phyloP scores from a whole-genome alignment of 345 rosid genomes.

The Pugionium dolabratum region DNA sequence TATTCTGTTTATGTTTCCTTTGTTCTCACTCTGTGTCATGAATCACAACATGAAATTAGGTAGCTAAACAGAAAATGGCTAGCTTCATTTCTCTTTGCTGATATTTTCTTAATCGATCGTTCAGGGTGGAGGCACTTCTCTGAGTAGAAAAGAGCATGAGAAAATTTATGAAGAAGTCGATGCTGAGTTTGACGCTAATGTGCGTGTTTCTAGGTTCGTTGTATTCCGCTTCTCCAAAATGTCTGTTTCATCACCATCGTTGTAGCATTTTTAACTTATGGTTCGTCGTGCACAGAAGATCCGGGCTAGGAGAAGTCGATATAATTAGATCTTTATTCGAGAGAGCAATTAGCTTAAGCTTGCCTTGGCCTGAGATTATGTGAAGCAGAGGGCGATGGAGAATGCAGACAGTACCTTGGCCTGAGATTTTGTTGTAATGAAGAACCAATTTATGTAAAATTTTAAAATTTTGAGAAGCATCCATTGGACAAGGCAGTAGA shows the following conservation, averaged over 20 bases:
- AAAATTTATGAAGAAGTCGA: slow-evolving; percentile 72
- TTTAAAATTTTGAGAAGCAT: slow-evolving; percentile 17
- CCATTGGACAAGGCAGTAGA: slow-evolving; percentile 6
- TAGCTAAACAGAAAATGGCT: not conserved
- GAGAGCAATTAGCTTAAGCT: slow-evolving; percentile 85
- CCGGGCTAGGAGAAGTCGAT: slow-evolving; percentile 70
- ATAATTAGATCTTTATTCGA: slow-evolving; percentile 71
- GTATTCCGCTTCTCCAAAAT: slow-evolving; percentile 2
- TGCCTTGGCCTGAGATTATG: slow-evolving; percentile 78
- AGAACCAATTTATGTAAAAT: too few species aligned
- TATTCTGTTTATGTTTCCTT: not conserved
- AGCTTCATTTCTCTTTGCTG: not conserved
- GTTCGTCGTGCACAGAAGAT: slow-evolving; percentile 60
- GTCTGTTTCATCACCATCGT: not conserved
- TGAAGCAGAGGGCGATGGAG: slow-evolving; percentile 82
- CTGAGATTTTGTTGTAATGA: too few species aligned
- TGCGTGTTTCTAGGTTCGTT: slow-evolving; percentile 51
- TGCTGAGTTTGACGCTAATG: slow-evolving; percentile 63
- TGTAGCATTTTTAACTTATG: slow-evolving; percentile 16
- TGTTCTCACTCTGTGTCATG: not conserved
- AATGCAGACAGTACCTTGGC: slow-evolving; percentile 41
- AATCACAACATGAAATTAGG: not conserved
- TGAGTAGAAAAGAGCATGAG: slow-evolving; percentile 61
- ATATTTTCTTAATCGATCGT: slow-evolving; percentile 17
- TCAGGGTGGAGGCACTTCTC: slow-evolving; percentile 78